Base-by-base conservation (phyloP, 306 rosid species). In the Vicia villosa region DNA sequence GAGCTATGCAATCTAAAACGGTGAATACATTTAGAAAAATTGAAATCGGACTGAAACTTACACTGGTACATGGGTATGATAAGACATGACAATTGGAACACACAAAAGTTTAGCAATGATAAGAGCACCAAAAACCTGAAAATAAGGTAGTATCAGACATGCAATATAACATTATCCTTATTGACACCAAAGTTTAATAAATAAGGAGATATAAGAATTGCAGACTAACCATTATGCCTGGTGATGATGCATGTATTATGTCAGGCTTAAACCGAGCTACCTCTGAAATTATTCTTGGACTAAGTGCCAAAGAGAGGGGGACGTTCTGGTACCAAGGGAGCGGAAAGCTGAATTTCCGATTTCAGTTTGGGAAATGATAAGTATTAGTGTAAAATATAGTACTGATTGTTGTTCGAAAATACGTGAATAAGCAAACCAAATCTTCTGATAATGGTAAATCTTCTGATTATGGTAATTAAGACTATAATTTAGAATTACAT, bases 1-100 rank as follows among this genome's bases (percentile, higher is more conserved):
- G 30, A n/a, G 19, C 26, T 17, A 70, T 4, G 5, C 34, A 20
- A 57, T 19, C 37, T 22, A 32, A 19, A 49, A 36, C 17, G 70
- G 7, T 60, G 37, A 55, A 38, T 26, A 55, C 10, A 45, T 66
- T 49, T 24, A 66, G 66, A 74, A 78, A 70, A 30, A 36, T 63
- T 64, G 79, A 59, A 68, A 28, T 40, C 63, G 56, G 76, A 34
- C 20, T 43, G 46, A 60, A 84, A 79, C 96, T 83, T 71, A 91
- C 99, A 95, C 96, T 24, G 99, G 99, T 56, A 95, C 92, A 56
- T 95, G 99, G 70, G 99, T 91, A 74, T 95, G 99, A 74, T 95
- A 95, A 56, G 99, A 95, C 99, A 95, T 89, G 81, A 95, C 97
- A 42, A 95, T 88, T 10, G 99, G 99, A 67, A 95, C 97, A 42